Conservation (phyloP, 176 grass and related monocot species). For the Alloteropsis semialata region DNA sequence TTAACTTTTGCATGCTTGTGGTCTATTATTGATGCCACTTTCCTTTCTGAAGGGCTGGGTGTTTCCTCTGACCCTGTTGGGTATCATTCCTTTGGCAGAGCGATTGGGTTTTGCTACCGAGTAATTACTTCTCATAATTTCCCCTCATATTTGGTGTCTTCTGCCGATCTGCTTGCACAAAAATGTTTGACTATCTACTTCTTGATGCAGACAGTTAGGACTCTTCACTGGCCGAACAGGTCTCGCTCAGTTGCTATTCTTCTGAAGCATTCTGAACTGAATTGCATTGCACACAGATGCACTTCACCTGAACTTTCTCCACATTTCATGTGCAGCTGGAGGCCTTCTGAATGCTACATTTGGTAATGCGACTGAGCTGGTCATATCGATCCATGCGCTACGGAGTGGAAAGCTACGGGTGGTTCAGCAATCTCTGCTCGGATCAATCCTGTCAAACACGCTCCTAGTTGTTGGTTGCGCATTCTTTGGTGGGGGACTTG, state of each 20-base stretch:
- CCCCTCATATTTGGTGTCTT: neutral
- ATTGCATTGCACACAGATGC: neutral
- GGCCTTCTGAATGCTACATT: slow-evolving; percentile 73
- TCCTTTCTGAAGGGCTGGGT: slow-evolving; percentile 58
- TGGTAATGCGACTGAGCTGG: slow-evolving; percentile 77
- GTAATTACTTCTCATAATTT: slow-evolving; percentile 29
- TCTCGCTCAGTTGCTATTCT: slow-evolving; percentile 23
- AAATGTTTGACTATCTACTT: slow-evolving; percentile 27
- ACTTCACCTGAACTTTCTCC: neutral
- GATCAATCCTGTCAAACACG: slow-evolving; percentile 81
- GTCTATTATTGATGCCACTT: neutral
- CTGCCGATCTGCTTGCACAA: neutral
- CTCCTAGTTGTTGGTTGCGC: slow-evolving; percentile 71
- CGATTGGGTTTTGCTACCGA: slow-evolving; percentile 67
- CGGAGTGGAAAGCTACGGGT: slow-evolving; percentile 55
- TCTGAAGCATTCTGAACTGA: slow-evolving; percentile 29
- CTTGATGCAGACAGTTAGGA: slow-evolving; percentile 59
- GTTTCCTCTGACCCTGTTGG: slow-evolving; percentile 65
- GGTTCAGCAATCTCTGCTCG: slow-evolving; percentile 72
- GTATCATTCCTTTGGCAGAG: slow-evolving; percentile 83
- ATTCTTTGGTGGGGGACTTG: slow-evolving; percentile 70
- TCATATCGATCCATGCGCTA: slow-evolving; percentile 77
- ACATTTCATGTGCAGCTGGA: slow-evolving; percentile 43
- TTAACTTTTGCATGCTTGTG: neutral
- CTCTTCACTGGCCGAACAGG: slow-evolving; percentile 80